Conservation (phyloP, 495 filamentous ascomycete species). For the Cercophora sp. region DNA sequence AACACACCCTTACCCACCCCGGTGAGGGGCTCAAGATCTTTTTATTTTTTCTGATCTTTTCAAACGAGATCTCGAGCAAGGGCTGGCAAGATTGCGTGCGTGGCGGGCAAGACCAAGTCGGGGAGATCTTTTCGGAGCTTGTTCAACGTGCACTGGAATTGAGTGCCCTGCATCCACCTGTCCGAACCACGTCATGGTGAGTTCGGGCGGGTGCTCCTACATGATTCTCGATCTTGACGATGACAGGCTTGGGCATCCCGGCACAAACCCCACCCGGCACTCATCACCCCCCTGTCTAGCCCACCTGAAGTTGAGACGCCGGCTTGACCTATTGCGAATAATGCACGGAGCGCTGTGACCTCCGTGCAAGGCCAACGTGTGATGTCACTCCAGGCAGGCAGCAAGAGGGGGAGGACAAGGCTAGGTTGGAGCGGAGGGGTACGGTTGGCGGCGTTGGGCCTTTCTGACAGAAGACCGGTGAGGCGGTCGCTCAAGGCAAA, state of each 20-base stretch:
- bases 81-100: too few relatives aligned
- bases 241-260: neutral
- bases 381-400: slow-evolving; percentile 11
- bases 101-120: slow-evolving; percentile 8
- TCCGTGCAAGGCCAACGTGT: slow-evolving; percentile 9
- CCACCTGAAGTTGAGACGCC: slow-evolving; percentile 17
- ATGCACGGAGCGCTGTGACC: slow-evolving; percentile 4
- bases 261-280: slow-evolving; percentile 10
- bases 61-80: too few relatives aligned
- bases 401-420: neutral
- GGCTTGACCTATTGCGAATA: too few relatives aligned
- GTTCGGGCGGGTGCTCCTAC: slow-evolving; percentile 10
- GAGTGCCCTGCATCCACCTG: too few relatives aligned
- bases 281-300: neutral
- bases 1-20: too few relatives aligned
- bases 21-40: too few relatives aligned
- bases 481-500: too few relatives aligned
- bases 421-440: too few relatives aligned
- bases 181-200: slow-evolving; percentile 18
- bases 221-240: slow-evolving; percentile 2
- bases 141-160: slow-evolving; percentile 7
- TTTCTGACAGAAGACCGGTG: too few relatives aligned
- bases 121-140: slow-evolving; percentile 21
- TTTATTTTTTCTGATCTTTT: too few relatives aligned
- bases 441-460: too few relatives aligned